Conservation (phyloP, 306 rosid species). For the Casuarina equisetifolia region DNA sequence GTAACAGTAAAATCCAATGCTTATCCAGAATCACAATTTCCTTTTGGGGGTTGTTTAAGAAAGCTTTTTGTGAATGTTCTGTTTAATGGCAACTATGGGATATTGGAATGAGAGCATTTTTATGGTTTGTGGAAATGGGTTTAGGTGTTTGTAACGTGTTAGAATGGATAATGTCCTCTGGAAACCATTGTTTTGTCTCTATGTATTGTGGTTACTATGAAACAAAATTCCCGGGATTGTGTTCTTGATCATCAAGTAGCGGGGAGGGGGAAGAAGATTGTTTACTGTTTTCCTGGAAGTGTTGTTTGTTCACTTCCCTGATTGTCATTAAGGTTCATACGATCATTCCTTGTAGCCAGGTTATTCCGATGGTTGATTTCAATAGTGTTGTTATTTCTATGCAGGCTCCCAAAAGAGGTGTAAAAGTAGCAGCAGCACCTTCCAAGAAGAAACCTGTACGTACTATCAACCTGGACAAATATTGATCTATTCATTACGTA, state of each 20-base stretch:
- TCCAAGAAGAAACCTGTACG: constrained; percentile 53
- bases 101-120: neutral
- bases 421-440: constrained; percentile 38
- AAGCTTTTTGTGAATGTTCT: neutral
- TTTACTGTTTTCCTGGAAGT: neutral
- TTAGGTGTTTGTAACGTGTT: neutral
- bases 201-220: neutral
- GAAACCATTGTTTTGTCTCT: neutral
- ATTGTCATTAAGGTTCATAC: neutral
- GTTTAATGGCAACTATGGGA: neutral
- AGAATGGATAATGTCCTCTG: neutral
- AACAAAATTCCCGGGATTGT: neutral
- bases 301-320: neutral
- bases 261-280: neutral
- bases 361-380: neutral
- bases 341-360: neutral
- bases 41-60: neutral
- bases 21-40: neutral
- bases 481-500: neutral
- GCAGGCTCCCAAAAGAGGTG: constrained; percentile 60
- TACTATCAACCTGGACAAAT: neutral
- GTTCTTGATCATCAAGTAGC: neutral
- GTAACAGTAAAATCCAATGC: neutral
- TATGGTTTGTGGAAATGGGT: neutral
- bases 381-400: neutral